A percentile compares a stretch with the other conserved stretches of the same genome.
phyloP scores from a whole-genome alignment of 2,329 filamentous ascomycete species.

The Sporothrix curviconia region DNA sequence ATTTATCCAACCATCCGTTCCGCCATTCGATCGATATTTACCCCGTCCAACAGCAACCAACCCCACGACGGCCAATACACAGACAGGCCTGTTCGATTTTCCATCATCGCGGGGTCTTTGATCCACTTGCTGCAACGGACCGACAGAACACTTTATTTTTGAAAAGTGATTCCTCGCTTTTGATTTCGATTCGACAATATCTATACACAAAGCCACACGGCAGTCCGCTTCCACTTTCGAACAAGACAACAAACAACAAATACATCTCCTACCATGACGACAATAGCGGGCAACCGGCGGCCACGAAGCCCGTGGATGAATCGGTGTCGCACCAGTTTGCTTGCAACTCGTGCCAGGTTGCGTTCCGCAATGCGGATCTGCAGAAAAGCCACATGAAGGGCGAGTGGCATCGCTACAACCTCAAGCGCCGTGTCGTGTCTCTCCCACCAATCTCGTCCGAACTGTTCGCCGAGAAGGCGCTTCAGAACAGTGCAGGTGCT shows the following conservation, averaged over 20 bases:
- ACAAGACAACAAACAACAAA: background rate
- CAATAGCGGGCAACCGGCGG: constrained; percentile 35
- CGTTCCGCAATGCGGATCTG: constrained; percentile 86
- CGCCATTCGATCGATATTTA: too few relatives aligned
- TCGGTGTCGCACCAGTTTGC: constrained; percentile 71
- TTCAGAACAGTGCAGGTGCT: constrained; percentile 79
- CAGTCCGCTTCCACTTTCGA: too few relatives aligned
- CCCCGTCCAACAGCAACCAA: background rate
- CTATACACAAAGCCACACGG: too few relatives aligned
- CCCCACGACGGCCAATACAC: constrained; percentile 4
- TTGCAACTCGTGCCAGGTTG: constrained; percentile 96
- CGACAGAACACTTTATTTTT: too few relatives aligned
- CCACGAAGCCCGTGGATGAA: constrained; percentile 20
- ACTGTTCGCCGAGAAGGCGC: constrained; percentile 89
- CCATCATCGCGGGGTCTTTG: constrained; percentile 6
- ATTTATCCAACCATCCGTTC: too few relatives aligned
- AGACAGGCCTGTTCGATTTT: background rate
- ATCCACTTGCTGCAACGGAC: too few relatives aligned
- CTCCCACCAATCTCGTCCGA: constrained; percentile 87
- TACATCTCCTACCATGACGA: constrained; percentile 41
- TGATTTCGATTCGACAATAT: background rate
- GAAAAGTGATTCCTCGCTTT: background rate
- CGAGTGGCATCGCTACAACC: constrained; percentile 98
- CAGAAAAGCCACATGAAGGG: constrained; percentile 96
- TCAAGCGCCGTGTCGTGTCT: constrained; percentile 87